These are phyloP conservation scores for Sclerospora graminicola DNA, from an alignment of 352 stramenopile genomes.

Conservation along the genomic window DNA sequence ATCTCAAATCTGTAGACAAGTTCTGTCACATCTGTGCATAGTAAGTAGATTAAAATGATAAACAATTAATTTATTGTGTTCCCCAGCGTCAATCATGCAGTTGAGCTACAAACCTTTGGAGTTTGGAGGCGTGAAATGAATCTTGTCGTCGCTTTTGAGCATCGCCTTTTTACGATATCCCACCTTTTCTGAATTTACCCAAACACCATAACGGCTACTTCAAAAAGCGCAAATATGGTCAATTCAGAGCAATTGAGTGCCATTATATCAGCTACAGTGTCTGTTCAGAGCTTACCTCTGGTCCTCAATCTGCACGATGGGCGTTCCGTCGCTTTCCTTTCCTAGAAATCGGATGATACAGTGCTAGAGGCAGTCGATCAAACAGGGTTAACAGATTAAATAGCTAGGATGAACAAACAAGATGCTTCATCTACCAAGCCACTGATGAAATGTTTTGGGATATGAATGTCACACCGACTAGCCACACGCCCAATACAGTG, in stretches of 20 bases:
- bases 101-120: conserved; percentile 5
- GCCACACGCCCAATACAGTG: conserved; percentile 41
- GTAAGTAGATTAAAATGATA: not conserved
- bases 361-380: conserved; percentile 6
- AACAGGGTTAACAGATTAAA: conserved; percentile 2
- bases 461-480: conserved; percentile 26
- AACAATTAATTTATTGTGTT: not conserved
- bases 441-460: conserved; percentile 44
- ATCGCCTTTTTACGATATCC: conserved; percentile 14
- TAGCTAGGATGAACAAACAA: not conserved
- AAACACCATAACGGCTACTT: conserved; percentile 40
- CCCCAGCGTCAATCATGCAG: not conserved
- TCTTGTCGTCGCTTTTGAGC: conserved; percentile 23
- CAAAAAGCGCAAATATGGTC: not conserved
- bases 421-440: conserved; percentile 18
- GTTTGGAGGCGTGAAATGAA: conserved; percentile 44
- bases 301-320: conserved; percentile 33
- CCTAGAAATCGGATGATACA: conserved; percentile 26
- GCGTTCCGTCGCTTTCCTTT: conserved; percentile 14
- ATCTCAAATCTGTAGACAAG: conserved; percentile 47
- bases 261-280: too few species aligned
- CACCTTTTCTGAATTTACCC: conserved; percentile 34
- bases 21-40: conserved; percentile 9
- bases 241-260: not conserved
- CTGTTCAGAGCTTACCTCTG: conserved; percentile 25